phyloP scores from a whole-genome alignment of 495 filamentous ascomycete species.

The Neurospora terricola region DNA sequence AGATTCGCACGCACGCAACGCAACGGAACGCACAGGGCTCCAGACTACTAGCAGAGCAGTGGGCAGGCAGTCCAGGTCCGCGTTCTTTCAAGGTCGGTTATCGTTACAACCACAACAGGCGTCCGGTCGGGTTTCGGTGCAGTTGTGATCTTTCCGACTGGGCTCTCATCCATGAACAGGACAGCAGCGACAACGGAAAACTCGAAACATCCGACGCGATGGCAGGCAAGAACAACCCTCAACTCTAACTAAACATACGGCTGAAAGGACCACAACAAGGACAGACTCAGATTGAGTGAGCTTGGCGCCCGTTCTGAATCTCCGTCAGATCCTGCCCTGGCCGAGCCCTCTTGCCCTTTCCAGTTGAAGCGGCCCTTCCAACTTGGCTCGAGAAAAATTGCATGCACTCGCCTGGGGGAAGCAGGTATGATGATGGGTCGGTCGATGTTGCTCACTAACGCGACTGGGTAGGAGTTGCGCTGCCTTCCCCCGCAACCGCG shows the following conservation, averaged over 20 bases:
- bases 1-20: background rate
- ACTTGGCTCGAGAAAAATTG: background rate
- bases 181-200: background rate
- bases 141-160: background rate
- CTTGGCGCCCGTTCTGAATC: background rate
- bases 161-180: background rate
- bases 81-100: background rate
- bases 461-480: background rate
- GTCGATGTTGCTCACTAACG: background rate
- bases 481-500: background rate
- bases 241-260: background rate
- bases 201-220: background rate
- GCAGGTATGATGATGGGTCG: background rate
- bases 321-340: background rate
- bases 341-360: background rate
- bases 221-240: background rate
- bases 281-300: background rate
- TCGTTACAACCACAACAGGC: background rate
- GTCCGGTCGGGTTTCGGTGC: background rate
- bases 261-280: background rate
- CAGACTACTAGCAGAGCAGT: background rate
- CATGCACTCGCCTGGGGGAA: background rate
- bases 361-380: background rate
- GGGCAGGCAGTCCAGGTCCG: background rate
- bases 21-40: background rate